phyloP scores from a whole-genome alignment of 2,329 filamentous ascomycete genomes.

The Chalaropsis ovoidea region DNA sequence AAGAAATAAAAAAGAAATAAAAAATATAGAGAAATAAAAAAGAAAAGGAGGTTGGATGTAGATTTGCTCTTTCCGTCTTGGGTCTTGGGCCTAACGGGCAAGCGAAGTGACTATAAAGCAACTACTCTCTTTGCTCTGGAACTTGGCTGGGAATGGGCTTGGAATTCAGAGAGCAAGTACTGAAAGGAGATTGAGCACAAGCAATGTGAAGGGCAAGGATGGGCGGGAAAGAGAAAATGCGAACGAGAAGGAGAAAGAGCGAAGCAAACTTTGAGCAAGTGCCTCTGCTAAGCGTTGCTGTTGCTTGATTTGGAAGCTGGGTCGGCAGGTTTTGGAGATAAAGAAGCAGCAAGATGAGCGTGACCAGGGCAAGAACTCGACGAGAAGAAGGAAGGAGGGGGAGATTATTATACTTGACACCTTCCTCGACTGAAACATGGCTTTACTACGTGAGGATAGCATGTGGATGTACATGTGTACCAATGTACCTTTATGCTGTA shows the following conservation, averaged over 20 bases:
- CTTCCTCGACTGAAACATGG: neutral
- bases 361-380: neutral
- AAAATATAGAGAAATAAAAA: neutral
- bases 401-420: slow-evolving; percentile 9
- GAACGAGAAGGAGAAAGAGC: neutral
- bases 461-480: neutral
- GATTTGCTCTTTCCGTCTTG: slow-evolving; percentile 13
- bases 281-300: too few relatives aligned
- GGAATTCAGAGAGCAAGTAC: neutral
- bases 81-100: slow-evolving; percentile 9
- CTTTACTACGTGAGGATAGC: neutral
- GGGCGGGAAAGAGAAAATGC: neutral
- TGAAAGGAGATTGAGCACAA: neutral
- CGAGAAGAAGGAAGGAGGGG: neutral
- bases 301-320: neutral
- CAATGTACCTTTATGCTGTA: neutral
- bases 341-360: neutral
- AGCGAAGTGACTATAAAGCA: slow-evolving; percentile 7
- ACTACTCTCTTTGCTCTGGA: neutral
- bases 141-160: neutral
- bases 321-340: neutral
- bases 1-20: neutral
- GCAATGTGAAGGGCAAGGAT: neutral
- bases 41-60: slow-evolving; percentile 18
- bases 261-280: neutral